Evolutionary conservation across 345 rosid species (phyloP).

Genomic region (Raphanus raphanistrum): DNA sequence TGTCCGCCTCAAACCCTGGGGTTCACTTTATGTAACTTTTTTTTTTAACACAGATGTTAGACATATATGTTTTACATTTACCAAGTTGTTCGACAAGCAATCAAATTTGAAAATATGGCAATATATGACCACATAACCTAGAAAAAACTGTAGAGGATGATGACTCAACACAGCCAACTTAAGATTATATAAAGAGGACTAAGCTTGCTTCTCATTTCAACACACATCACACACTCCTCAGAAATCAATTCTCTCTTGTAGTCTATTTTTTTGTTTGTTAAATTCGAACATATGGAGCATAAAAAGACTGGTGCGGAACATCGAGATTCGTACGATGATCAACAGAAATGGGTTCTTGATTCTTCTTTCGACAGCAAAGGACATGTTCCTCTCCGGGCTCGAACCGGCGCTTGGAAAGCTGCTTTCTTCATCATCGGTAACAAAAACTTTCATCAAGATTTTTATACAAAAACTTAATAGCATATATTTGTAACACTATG

Average conservation of each 20-base stretch:
- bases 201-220: conserved; percentile 24
- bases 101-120: not conserved
- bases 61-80: not conserved
- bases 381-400: conserved; percentile 54
- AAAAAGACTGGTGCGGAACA: conserved; percentile 1
- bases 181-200: conserved; percentile 26
- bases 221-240: conserved; percentile 6
- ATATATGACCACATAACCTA: not conserved
- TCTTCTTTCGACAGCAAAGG: conserved; percentile 61
- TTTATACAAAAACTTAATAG: not conserved
- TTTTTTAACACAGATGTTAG: not conserved
- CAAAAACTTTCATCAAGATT: not conserved
- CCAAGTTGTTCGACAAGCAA: conserved; percentile 14
- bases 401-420: conserved; percentile 79
- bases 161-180: conserved; percentile 11
- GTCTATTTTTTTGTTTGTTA: not conserved
- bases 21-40: no score
- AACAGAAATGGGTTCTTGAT: conserved; percentile 67
- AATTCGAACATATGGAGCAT: conserved; percentile 17
- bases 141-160: conserved; percentile 4
- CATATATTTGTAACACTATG: not conserved
- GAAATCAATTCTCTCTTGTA: not conserved
- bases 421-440: conserved; percentile 66
- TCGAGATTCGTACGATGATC: conserved; percentile 33
- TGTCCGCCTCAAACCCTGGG: not conserved